phyloP scores from a whole-genome alignment of 768 basidiomycete genomes.

The Kwoniella newhampshirensis region DNA sequence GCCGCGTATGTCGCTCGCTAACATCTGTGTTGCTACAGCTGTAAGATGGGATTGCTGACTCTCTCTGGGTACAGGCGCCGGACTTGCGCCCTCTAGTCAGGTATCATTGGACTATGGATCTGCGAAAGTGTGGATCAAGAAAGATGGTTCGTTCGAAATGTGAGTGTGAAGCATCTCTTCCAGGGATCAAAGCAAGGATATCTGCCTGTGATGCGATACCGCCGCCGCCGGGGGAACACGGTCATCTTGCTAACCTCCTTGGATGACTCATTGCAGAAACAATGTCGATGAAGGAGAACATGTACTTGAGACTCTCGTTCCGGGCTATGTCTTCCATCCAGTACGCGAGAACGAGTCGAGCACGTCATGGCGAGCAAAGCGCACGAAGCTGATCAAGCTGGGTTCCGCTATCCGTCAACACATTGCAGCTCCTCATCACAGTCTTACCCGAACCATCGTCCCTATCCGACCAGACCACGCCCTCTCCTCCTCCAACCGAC shows the following conservation, averaged over 20 bases:
- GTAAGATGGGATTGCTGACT: too few species aligned
- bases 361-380: background rate
- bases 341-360: constrained; percentile 16
- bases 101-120: constrained; percentile 34
- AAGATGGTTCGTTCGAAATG: constrained; percentile 48
- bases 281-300: constrained; percentile 36
- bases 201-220: too few species aligned
- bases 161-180: constrained; percentile 13
- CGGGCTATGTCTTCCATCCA: constrained; percentile 34
- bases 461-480: background rate
- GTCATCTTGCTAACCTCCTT: background rate
- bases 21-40: too few species aligned
- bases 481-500: background rate
- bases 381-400: background rate
- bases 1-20: background rate
- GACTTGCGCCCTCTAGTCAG: constrained; percentile 22
- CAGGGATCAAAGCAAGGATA: background rate
- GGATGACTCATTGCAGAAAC: constrained; percentile 11
- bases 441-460: background rate
- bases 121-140: constrained; percentile 29
- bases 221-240: too few species aligned
- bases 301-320: constrained; percentile 31
- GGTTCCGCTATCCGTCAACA: background rate
- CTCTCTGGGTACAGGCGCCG: background rate
- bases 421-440: constrained; percentile 6